Base-by-base conservation (phyloP, 2,329 filamentous ascomycete species). In the Fonsecaea monophora region DNA sequence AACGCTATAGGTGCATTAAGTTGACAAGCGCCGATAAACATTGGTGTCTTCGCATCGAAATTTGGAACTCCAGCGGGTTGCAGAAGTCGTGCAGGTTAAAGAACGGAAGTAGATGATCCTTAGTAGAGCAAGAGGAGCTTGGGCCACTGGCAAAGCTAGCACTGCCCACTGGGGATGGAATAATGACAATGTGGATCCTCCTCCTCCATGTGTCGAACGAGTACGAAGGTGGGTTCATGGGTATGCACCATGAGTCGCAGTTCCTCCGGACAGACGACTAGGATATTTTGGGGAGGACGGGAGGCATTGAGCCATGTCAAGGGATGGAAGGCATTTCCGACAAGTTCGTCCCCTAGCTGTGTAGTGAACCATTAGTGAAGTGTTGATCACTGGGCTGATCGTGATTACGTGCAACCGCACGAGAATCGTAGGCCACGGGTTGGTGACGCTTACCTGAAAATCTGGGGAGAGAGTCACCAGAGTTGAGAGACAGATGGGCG, bases 181-280 rank as follows among this genome's bases (percentile, higher is more conserved):
- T 35, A 42, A 32, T 35, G 45, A 42, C 42, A 34, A n/a, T 35
- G 57, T 60, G 57, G 59, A 54, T 62, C 59, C 59, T 15, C 59
- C 37, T 54, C 59, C 42, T 62, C 59, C 45, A 54, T 62, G 59
- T 48, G 48, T 50, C 35, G 59, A 62, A 62, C 59, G 59, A 62
- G 59, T 53, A 62, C 48, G 59, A 54, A 54, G 37, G 32, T 4
- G 57, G 45, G 21, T 25, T 10, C 18, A 50, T 50, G 25, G 9
- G 18, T 10, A 13, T 50, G 21, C 45, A 50, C 45, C 45, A 30
- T 48, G 45, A 30, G 15, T 59, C 57, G 40, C 50, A 60, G 57
- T 45, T 34, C 21, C 18, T 12, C 55, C n/a, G 25, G 10, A 35
- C 18, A 34, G n/a, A 30, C 21, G 21, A 42, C 55, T 30, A 60